phyloP scores from a whole-genome alignment of 306 rosid genomes.

The Hylodesmum podocarpum region DNA sequence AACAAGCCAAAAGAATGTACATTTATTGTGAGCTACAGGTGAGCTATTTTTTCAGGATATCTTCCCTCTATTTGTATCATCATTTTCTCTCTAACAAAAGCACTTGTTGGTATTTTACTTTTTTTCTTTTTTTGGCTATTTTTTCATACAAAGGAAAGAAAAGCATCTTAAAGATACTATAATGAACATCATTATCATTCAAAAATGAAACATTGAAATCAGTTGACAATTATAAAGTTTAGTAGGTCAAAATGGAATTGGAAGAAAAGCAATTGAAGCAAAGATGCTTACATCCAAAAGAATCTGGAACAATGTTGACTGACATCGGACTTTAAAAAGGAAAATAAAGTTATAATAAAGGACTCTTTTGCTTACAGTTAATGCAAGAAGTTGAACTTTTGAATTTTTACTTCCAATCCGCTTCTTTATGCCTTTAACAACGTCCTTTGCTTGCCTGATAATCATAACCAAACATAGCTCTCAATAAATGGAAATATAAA shows the following conservation, averaged over 20 bases:
- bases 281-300: neutral
- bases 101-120: neutral
- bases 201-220: neutral
- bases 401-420: slow-evolving; percentile 87
- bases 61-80: neutral
- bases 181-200: slow-evolving; percentile 1
- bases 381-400: slow-evolving; percentile 95
- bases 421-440: slow-evolving; percentile 89
- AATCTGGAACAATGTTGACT: neutral
- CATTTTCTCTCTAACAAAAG: neutral
- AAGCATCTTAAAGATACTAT: neutral
- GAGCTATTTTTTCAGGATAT: neutral
- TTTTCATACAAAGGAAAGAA: neutral
- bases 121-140: no score
- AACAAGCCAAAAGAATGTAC: neutral
- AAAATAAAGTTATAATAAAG: neutral
- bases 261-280: neutral
- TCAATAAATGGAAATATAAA: neutral
- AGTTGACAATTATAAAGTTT: neutral
- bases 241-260: slow-evolving; percentile 10
- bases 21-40: neutral
- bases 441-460: slow-evolving; percentile 92
- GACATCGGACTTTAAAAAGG: neutral
- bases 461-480: slow-evolving; percentile 29
- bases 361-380: slow-evolving; percentile 61